Percentiles rank a stretch among this genome's conserved stretches.
Conservation (phyloP, 2,329 filamentous ascomycete genomes). For the Fusarium mexicanum region DNA sequence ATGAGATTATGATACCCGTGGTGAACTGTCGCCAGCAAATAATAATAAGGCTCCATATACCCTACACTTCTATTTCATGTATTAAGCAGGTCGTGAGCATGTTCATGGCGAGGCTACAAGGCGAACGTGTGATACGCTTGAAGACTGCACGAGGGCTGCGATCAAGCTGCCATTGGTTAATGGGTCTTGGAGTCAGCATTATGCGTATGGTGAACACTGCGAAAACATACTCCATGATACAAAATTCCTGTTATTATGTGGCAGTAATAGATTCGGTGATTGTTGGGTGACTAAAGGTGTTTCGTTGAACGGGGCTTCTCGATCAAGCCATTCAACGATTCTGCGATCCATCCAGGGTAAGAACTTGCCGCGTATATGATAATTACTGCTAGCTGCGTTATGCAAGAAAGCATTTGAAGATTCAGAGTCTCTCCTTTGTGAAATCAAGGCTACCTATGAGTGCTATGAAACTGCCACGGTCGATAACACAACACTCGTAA, state of each 20-base stretch:
- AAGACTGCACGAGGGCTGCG: conserved; percentile 18
- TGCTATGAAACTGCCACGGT: background rate
- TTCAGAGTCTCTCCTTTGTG: background rate
- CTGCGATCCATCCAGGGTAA: background rate
- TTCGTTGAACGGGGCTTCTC: background rate
- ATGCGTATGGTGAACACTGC: background rate
- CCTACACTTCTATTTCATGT: background rate
- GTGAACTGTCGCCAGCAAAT: conserved; percentile 16
- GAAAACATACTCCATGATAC: background rate
- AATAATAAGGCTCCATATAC: conserved; percentile 4
- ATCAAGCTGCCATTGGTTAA: conserved; percentile 22
- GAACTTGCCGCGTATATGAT: background rate
- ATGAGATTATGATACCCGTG: conserved; percentile 42
- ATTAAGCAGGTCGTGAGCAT: background rate
- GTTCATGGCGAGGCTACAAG: conserved; percentile 8
- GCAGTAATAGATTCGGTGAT: background rate
- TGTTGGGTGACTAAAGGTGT: background rate
- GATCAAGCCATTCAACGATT: background rate
- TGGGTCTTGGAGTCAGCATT: background rate
- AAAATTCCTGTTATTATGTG: background rate
- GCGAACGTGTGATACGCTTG: background rate
- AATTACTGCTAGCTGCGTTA: no score
- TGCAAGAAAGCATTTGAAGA: background rate
- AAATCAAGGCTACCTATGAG: background rate
- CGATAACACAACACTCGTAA: conserved; percentile 22